phyloP scores from a whole-genome alignment of 768 basidiomycete species.

The Gloeostereum incarnatum region DNA sequence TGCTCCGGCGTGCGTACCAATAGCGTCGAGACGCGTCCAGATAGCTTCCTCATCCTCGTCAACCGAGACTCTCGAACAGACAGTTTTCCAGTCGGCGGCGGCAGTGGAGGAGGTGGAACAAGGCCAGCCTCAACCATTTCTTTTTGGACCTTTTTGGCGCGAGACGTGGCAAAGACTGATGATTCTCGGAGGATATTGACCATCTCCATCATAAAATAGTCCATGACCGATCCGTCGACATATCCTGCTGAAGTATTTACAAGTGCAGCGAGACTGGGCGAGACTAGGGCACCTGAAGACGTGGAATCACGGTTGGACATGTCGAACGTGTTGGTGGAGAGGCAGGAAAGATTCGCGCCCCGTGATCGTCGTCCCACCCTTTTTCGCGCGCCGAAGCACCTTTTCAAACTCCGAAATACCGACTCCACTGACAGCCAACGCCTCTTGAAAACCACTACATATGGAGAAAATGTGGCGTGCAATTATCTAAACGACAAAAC shows the following conservation, averaged over 20 bases:
- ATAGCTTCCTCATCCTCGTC: slow-evolving; percentile 75
- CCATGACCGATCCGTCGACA: slow-evolving; percentile 64
- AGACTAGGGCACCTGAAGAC: slow-evolving; percentile 15
- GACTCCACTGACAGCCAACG: too few relatives aligned
- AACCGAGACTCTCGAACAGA: too few relatives aligned
- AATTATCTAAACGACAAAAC: too few relatives aligned
- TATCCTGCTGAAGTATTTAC: slow-evolving; percentile 55
- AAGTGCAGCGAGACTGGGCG: slow-evolving; percentile 34
- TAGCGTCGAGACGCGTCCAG: slow-evolving; percentile 61
- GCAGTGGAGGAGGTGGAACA: slow-evolving; percentile 35
- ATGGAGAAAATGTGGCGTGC: too few relatives aligned
- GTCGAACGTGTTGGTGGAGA: too few relatives aligned
- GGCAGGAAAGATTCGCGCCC: too few relatives aligned
- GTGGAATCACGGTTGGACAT: slow-evolving; percentile 24
- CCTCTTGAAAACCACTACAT: too few relatives aligned
- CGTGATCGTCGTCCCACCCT: too few relatives aligned
- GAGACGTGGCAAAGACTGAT: slow-evolving; percentile 58
- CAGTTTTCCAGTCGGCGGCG: too few relatives aligned
- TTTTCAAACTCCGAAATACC: too few relatives aligned
- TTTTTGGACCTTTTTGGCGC: slow-evolving; percentile 67
- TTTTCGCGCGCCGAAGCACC: too few relatives aligned
- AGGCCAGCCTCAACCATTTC: slow-evolving; percentile 78
- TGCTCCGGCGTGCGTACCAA: slow-evolving; percentile 81
- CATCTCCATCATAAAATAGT: slow-evolving; percentile 81
- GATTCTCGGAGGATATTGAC: slow-evolving; percentile 70